Base-by-base conservation (phyloP, 2,329 filamentous ascomycete genomes). In the Xylaria sp. region DNA sequence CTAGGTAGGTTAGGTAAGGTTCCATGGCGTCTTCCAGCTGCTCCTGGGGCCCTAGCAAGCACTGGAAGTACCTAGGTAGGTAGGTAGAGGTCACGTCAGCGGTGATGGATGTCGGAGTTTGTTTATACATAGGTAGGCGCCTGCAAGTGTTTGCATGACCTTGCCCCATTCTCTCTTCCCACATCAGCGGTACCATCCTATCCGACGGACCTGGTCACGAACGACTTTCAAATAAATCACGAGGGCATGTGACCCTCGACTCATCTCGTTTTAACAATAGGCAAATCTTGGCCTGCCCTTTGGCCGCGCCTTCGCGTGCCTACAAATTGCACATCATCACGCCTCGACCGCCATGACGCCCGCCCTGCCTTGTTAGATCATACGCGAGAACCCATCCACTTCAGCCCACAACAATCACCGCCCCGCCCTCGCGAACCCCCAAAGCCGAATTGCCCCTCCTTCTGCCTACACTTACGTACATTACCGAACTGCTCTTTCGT, bases 361-460 rank as follows among this genome's bases (percentile, higher is more conserved):
- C 16, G 29, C 11, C 29, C 16, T 34, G 9, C 29, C 4, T 34
- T 4, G 11, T 13, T 34, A 34, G 5, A 13, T 13, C 29, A 34
- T 11, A 34, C 4, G 29, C 11, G 5, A 26, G 29, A 34, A 34
- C n/a, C 17, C 19, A 16, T 39, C 17, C 34, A 18, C 38, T 42
- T 17, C 48, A 52, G 9, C 9, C 26, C 24, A 34, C 29, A 45
- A 39, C 8, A 52, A 45, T 22, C 42, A 13, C 22, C 17, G 49
- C 54, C 57, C 57, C 54, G 51, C 57, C 48, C 54, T 60, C 42
- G 50, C 50, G 41, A 54, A 56, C 50, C 17, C 44, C 39, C n/a
- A n/a, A n/a, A 49, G 24, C 39, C 22, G 11, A 22, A 46, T 41
- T 53, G 52, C 57, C 55, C 57, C 57, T 60, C 57, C 46, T 47